Evolutionary conservation across 202 grass and related monocot species (phyloP).

Genomic region (Zizania palustris): DNA sequence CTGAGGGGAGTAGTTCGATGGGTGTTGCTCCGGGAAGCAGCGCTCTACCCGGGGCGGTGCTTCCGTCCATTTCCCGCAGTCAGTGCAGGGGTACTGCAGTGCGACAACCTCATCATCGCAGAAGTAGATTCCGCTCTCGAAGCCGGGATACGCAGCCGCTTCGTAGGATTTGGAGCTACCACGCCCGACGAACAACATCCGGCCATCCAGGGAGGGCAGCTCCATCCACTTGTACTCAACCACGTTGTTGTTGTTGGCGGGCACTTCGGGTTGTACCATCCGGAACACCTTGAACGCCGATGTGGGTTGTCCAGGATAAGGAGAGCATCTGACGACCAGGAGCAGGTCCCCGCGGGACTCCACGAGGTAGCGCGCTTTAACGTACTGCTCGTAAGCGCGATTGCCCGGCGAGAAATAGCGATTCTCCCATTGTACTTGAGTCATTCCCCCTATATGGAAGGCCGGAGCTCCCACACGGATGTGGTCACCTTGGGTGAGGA

Average conservation of each 20-base stretch:
- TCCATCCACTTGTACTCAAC: neutral
- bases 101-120: neutral
- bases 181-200: neutral
- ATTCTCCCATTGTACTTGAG: neutral
- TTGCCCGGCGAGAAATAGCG: neutral
- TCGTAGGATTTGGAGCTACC: neutral
- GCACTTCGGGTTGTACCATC: neutral
- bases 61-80: neutral
- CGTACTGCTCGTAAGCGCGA: neutral
- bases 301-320: neutral
- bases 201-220: neutral
- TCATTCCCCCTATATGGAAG: neutral
- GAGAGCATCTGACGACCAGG: conserved; percentile 10
- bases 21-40: neutral
- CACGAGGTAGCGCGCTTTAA: conserved; percentile 18
- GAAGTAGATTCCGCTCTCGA: neutral
- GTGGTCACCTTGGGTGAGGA: conserved; percentile 15
- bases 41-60: neutral
- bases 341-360: neutral
- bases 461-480: neutral
- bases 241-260: neutral
- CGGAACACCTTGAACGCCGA: conserved; percentile 18
- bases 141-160: neutral
- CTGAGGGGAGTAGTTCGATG: neutral
- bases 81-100: neutral